Conservation (phyloP, 352 stramenopile species). For the Phytophthora palmivora region DNA sequence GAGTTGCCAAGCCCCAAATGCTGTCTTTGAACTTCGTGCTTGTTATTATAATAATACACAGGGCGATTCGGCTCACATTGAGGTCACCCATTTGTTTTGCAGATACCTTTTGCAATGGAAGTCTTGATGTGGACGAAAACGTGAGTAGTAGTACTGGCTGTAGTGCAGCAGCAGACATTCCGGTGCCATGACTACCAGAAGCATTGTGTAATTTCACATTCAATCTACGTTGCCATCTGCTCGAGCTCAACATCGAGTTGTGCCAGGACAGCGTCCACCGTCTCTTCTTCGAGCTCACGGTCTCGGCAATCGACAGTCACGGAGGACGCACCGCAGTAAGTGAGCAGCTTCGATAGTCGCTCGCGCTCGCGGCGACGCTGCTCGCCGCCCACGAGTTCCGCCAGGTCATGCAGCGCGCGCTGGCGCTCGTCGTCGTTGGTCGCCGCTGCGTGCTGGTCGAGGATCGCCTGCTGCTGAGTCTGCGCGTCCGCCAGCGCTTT, state of each 20-base stretch:
- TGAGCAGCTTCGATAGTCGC: conserved; percentile 49
- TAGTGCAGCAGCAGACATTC: no score
- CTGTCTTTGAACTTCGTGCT: no score
- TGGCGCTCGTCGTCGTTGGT: conserved; percentile 30
- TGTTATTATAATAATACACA: no score
- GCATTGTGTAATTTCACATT: no score
- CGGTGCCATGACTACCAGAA: no score
- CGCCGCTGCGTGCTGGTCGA: conserved; percentile 39
- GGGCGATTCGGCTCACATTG: no score
- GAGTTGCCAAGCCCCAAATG: no score
- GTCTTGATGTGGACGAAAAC: no score
- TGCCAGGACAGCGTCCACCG: conserved; percentile 11
- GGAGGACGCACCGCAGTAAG: conserved; percentile 73
- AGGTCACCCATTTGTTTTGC: no score
- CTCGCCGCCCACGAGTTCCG: conserved; percentile 29
- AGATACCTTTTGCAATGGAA: no score
- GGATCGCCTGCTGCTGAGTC: conserved; percentile 47
- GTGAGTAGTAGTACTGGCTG: no score
- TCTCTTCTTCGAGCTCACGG: conserved; percentile 32
- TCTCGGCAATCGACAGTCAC: conserved; percentile 54
- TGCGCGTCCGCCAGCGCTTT: conserved; percentile 24
- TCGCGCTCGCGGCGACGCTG: conserved; percentile 47
- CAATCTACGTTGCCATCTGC: no score
- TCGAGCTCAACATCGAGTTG: background rate
- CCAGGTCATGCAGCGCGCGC: conserved; percentile 34